phyloP scores from a whole-genome alignment of 257 asterid genomes.

The Eustoma russellianum region DNA sequence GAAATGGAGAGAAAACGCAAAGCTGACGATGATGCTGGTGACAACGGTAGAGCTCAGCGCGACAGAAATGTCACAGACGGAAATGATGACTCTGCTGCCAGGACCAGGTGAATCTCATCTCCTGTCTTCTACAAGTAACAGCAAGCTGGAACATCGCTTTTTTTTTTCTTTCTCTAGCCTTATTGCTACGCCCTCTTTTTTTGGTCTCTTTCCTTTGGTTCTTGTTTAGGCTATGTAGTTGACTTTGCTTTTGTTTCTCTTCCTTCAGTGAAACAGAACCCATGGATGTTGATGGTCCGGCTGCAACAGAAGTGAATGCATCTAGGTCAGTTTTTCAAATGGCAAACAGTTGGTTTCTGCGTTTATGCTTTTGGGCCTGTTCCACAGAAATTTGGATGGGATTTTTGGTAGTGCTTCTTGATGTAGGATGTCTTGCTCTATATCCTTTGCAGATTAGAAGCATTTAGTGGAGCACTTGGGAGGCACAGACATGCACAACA shows the following conservation, averaged over 20 bases:
- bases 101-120: slow-evolving; percentile 30
- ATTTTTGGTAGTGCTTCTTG: not conserved
- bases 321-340: slow-evolving; percentile 41
- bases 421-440: not conserved
- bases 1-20: slow-evolving; percentile 44
- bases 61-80: slow-evolving; percentile 12
- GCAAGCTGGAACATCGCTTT: not conserved
- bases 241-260: slow-evolving; percentile 7
- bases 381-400: too few relatives aligned
- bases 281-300: slow-evolving; percentile 71
- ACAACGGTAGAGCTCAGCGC: slow-evolving; percentile 21
- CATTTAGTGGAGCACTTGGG: slow-evolving; percentile 60
- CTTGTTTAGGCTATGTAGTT: not conserved
- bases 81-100: slow-evolving; percentile 33
- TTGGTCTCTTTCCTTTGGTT: too few relatives aligned
- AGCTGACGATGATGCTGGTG: slow-evolving; percentile 39
- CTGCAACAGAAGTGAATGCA: slow-evolving; percentile 29
- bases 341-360: not conserved
- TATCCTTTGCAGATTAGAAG: slow-evolving; percentile 45
- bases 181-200: not conserved
- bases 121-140: not conserved
- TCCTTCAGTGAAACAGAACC: slow-evolving; percentile 41
- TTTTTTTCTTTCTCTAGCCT: too few relatives aligned
- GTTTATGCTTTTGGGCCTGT: too few relatives aligned
- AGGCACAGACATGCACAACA: slow-evolving; percentile 62